Conservation (phyloP, 352 stramenopile species). For the Phytophthora pini region DNA sequence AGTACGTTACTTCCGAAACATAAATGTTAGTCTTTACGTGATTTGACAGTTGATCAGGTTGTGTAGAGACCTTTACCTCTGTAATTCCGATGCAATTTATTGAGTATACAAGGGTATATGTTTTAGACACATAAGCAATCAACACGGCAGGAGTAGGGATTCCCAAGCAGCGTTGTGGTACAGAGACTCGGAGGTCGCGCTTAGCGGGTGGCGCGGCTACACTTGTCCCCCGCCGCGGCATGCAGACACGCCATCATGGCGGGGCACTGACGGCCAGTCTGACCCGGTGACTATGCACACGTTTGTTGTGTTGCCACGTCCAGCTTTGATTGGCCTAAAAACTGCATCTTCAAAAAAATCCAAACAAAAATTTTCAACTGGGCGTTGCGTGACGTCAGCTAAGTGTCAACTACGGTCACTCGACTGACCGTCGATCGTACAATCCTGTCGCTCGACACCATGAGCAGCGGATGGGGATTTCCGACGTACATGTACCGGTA, state of each 20-base stretch:
- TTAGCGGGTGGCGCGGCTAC: background rate
- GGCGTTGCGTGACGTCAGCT: constrained; percentile 3
- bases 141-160: background rate
- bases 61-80: too few relatives aligned
- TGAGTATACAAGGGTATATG: background rate
- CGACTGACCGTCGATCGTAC: constrained; percentile 4
- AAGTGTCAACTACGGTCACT: constrained; percentile 1
- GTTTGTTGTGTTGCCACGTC: background rate
- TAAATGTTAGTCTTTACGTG: too few relatives aligned
- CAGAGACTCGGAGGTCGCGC: constrained; percentile 1
- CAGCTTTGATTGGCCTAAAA: constrained; percentile 18
- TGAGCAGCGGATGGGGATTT: constrained; percentile 2
- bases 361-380: constrained; percentile 24
- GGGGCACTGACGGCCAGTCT: background rate
- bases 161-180: constrained; percentile 8
- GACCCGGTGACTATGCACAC: constrained; percentile 1
- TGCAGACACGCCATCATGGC: constrained; percentile 15
- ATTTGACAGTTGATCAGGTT: too few relatives aligned
- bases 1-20: too few relatives aligned
- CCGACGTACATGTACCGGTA: too few relatives aligned
- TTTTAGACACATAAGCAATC: background rate
- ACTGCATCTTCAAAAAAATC: constrained; percentile 18
- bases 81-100: background rate
- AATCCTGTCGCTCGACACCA: constrained; percentile 5
- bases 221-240: constrained; percentile 3